Percentiles rank a stretch among this genome's conserved stretches.
Evolutionary conservation across 345 rosid genomes (phyloP).

Genomic region (Barbarea vulgaris): DNA sequence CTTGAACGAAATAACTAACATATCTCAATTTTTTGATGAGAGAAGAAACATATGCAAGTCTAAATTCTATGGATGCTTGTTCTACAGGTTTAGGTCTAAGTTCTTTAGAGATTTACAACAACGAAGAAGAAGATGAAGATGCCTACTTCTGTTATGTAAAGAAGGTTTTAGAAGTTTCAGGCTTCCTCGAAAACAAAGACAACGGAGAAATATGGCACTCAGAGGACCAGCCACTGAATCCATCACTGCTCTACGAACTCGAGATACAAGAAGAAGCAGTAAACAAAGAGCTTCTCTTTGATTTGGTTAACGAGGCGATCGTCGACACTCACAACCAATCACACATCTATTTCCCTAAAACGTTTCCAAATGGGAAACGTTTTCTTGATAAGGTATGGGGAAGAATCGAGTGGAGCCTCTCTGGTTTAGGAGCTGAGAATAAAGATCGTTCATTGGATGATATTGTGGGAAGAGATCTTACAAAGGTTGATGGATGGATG

Average conservation of each 20-base stretch:
- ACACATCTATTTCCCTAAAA: constrained; percentile 58
- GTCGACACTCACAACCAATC: constrained; percentile 49
- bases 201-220: constrained; percentile 57
- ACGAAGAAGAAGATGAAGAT: constrained; percentile 40
- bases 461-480: constrained; percentile 58
- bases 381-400: constrained; percentile 70
- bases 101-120: neutral
- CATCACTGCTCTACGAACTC: constrained; percentile 54
- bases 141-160: constrained; percentile 55
- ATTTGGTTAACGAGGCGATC: constrained; percentile 61
- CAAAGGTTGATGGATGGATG: constrained; percentile 68
- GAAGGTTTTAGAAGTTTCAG: constrained; percentile 63
- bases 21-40: neutral
- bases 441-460: constrained; percentile 57
- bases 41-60: neutral
- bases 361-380: constrained; percentile 51
- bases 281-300: constrained; percentile 61
- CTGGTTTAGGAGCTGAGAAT: constrained; percentile 39
- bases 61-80: neutral
- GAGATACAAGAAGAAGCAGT: constrained; percentile 46
- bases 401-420: constrained; percentile 49
- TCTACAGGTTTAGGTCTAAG: constrained; percentile 22
- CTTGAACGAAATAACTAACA: neutral
- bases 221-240: constrained; percentile 68
- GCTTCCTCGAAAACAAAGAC: constrained; percentile 49